Base-by-base conservation (phyloP, 208 protist species). In the Trypanosoma grayi region DNA sequence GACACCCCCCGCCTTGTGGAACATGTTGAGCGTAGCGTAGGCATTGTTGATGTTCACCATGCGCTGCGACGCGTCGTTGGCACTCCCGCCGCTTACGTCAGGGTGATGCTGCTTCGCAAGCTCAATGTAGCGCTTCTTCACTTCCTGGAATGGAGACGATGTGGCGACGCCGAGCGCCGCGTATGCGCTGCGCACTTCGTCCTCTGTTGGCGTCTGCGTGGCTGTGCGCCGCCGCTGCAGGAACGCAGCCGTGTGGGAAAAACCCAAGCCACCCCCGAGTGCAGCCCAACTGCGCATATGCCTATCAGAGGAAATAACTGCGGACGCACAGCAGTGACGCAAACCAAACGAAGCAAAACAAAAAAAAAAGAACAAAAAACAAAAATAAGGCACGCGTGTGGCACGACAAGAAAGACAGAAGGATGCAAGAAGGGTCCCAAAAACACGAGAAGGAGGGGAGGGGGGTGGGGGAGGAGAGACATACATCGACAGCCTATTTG, bases 51-150 rank as follows among this genome's bases (percentile, higher is more conserved):
- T 94, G 60, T 89, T 79, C 10, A 80, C 81, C 88, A 94, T 94
- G 18, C 74, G 76, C 27, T 46, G 75, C 1, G 70, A 79, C 55
- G 61, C 66, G 31, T 56, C 58, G 7, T 16, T 18, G 33, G n/a
- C 60, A 56, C 50, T 27, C 10, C 50, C 67, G 18, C 46, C 66
- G 16, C 79, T 71, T 7, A 95, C 81, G 51, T 96, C 90, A 0
- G 90, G 90, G 74, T 96, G 90, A 57, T 96, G 87, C 63, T 89
- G 62, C 70, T 94, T 96, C 11, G 87, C 90, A 11, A 96, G 76
- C 28, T 79, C 75, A 2, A 90, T 68, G 54, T 94, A 96, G 22
- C 75, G 67, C 59, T 84, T 80, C 58, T 91, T 93, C n/a, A 96
- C 75, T 41, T 93, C 87, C 3, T 72, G 47, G 43, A 87, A 79